Conservation (phyloP, 1,284 basidiomycete species). For the Somion occarium region DNA sequence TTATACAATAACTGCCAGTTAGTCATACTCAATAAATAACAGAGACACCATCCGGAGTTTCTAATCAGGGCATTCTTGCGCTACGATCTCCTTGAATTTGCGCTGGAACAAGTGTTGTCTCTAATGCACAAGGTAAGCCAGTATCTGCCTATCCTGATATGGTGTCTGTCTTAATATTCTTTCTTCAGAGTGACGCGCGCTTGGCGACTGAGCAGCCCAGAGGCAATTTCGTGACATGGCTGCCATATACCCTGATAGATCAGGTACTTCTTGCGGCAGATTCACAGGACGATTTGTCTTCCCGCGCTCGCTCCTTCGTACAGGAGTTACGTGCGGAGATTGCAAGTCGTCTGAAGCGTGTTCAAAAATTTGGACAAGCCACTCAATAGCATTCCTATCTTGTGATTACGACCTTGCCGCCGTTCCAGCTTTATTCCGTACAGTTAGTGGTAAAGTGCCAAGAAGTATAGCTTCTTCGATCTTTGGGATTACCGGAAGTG, state of each 20-base stretch:
- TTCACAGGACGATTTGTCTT: conserved; percentile 42
- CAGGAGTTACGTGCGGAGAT: conserved; percentile 53
- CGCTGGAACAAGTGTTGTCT: conserved; percentile 67
- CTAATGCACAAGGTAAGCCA: conserved; percentile 65
- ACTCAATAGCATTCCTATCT: not conserved
- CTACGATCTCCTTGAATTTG: conserved; percentile 77
- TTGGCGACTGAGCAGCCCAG: not conserved
- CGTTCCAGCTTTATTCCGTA: no score
- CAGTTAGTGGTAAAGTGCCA: no score
- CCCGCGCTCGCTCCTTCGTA: conserved; percentile 36
- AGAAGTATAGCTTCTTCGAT: no score
- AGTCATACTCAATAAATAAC: conserved; percentile 10
- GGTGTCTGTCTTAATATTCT: not conserved
- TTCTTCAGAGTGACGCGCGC: not conserved
- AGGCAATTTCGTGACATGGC: conserved; percentile 50
- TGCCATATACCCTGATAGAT: conserved; percentile 86
- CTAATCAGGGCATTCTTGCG: conserved; percentile 71
- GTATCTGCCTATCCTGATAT: conserved; percentile 10
- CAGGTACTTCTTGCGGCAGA: conserved; percentile 73
- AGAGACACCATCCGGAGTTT: conserved; percentile 75
- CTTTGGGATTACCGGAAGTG: no score
- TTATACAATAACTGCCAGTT: conserved; percentile 5
- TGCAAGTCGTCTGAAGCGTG: conserved; percentile 53
- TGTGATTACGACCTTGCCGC: no score
- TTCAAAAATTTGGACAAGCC: conserved; percentile 46